Base-by-base conservation (phyloP, 1,284 basidiomycete genomes). In the Cutaneotrichosporon curvatum region DNA sequence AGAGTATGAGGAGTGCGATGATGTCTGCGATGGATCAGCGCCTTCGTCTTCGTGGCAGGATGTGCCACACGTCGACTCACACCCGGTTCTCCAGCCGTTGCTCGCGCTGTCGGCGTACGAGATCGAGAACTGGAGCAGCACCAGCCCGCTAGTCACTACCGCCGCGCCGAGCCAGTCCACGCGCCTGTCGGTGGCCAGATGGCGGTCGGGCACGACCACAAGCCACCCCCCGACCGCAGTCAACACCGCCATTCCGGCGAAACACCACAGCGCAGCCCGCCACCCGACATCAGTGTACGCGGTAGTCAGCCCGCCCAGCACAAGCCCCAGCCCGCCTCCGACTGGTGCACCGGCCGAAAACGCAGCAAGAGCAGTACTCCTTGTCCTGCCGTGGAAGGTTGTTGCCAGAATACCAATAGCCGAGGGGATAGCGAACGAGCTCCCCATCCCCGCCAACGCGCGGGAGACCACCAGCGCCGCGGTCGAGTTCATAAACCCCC, bases 91-190 rank as follows among this genome's bases (percentile, higher is more conserved):
- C 86, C 87, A 92, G n/a, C 81, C 78, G 11, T 81, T 55, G 0
- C 81, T 77, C 0, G 84, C 85, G 9, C 78, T 71, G 37, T 80
- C 78, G 1, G 84, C 87, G 60, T 87, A 81, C 37, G 82, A 81
- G 1, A 94, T 77, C 0, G 82, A 80, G 60, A 91, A 92, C 11
- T 85, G 78, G 53, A 94, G 75, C 2, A 92, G 73, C 0, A 86
- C 81, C 12, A 92, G 73, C 0, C 85, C 88, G 0, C 75, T 65
- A 0, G 86, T 89, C 37, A 87, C 76, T 25, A 91, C 68, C 16
- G 79, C 71, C 0, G 84, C 84, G 4, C 90, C 89, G 18, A 87
- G 60, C 85, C 86, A 91, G 62, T 95, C 89, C 0, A 94, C 75
- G 0, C 84, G 75, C 20, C 71, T 71, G 55, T 86, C 82, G 0